These are phyloP conservation scores for Quillaja saponaria DNA, from an alignment of 306 rosid species.

Conservation along the genomic window DNA sequence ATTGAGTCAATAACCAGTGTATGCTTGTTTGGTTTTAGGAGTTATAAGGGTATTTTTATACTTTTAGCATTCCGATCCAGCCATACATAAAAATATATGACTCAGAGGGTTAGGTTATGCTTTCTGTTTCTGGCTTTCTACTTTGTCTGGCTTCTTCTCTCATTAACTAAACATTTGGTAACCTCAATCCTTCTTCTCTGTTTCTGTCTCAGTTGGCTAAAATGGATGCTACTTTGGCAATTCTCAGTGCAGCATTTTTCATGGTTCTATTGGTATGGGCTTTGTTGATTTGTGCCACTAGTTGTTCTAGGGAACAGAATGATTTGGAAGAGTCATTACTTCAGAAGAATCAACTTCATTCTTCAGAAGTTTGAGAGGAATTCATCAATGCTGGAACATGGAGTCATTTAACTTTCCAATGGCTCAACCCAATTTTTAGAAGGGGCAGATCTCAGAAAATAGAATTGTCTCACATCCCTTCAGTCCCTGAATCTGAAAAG, in stretches of 20 bases:
- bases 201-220: not conserved
- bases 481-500: conserved; percentile 65
- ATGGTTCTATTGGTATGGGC: conserved; percentile 53
- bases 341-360: conserved; percentile 38
- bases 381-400: conserved; percentile 56
- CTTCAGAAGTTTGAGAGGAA: conserved; percentile 21
- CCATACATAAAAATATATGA: no score
- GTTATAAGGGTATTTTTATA: no score
- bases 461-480: conserved; percentile 63
- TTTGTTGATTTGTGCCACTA: no score
- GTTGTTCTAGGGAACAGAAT: conserved; percentile 34
- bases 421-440: conserved; percentile 78
- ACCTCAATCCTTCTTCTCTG: no score
- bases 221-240: conserved; percentile 42
- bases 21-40: no score
- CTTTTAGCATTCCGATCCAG: no score
- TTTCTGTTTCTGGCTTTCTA: no score
- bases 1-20: no score
- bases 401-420: conserved; percentile 68
- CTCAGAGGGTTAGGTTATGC: no score
- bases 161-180: no score
- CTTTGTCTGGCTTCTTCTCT: no score
- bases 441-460: conserved; percentile 64
- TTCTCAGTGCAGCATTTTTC: conserved; percentile 51
- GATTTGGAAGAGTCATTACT: conserved; percentile 50